phyloP scores from a whole-genome alignment of 148 eudicot species.

The Amaranthus palmeri region DNA sequence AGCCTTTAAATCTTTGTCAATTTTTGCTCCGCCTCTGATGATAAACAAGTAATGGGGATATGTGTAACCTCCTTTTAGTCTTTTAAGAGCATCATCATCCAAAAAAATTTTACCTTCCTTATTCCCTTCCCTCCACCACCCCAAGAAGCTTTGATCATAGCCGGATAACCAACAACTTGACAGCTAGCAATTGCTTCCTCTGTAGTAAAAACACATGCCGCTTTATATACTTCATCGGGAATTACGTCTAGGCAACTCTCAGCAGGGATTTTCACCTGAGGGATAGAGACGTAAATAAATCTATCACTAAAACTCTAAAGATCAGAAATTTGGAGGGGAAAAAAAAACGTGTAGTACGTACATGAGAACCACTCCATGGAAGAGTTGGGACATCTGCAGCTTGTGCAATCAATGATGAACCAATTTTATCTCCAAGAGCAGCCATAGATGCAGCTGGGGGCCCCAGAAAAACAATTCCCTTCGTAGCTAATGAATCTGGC shows the following conservation, averaged over 20 bases:
- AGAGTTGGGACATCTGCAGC: slow-evolving; percentile 98
- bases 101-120: slow-evolving; percentile 67
- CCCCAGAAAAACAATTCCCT: slow-evolving; percentile 86
- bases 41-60: background rate
- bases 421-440: slow-evolving; percentile 98
- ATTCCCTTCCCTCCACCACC: slow-evolving; percentile 99
- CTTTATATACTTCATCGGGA: slow-evolving; percentile 74
- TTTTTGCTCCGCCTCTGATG: background rate
- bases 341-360: slow-evolving; percentile 25
- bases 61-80: background rate
- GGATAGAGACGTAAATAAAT: background rate
- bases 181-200: slow-evolving; percentile 98
- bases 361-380: slow-evolving; percentile 99
- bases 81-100: background rate
- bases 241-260: slow-evolving; percentile 72
- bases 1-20: background rate
- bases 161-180: slow-evolving; percentile 94
- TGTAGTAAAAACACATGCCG: slow-evolving; percentile 85
- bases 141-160: slow-evolving; percentile 99
- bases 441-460: slow-evolving; percentile 92
- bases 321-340: background rate
- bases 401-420: slow-evolving; percentile 97
- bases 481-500: slow-evolving; percentile 83
- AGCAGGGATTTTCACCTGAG: slow-evolving; percentile 78
- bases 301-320: background rate